Percentiles rank a stretch among this genome's conserved stretches.
These are phyloP conservation scores for Kodamaea plutei DNA, from an alignment of 1,139 yeast genomes.

Conservation along the genomic window DNA sequence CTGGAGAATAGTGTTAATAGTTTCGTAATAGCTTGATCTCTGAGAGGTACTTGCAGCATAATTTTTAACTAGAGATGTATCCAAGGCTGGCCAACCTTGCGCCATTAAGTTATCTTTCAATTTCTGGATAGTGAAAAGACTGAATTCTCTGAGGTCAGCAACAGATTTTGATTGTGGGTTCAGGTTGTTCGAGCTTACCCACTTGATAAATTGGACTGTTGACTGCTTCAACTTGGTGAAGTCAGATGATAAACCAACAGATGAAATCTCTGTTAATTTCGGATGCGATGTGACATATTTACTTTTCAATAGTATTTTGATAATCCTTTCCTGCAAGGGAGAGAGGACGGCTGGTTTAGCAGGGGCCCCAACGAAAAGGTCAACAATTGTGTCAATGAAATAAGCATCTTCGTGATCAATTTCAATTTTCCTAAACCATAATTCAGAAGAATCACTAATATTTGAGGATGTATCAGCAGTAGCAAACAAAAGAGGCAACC, in stretches of 20 bases:
- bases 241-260: slow-evolving; percentile 56
- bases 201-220: slow-evolving; percentile 59
- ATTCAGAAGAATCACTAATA: slow-evolving; percentile 49
- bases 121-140: slow-evolving; percentile 44
- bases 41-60: slow-evolving; percentile 32
- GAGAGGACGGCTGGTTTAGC: slow-evolving; percentile 51
- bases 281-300: slow-evolving; percentile 40
- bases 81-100: slow-evolving; percentile 59
- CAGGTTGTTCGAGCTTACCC: slow-evolving; percentile 38
- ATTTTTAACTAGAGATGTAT: slow-evolving; percentile 27
- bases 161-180: slow-evolving; percentile 11
- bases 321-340: slow-evolving; percentile 55
- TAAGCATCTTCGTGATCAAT: slow-evolving; percentile 49
- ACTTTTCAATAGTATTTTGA: slow-evolving; percentile 53
- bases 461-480: slow-evolving; percentile 56
- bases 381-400: slow-evolving; percentile 41
- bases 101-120: slow-evolving; percentile 47
- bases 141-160: slow-evolving; percentile 22
- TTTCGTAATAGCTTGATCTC: slow-evolving; percentile 70
- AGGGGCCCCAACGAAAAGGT: slow-evolving; percentile 43
- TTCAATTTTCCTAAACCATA: slow-evolving; percentile 46
- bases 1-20: slow-evolving; percentile 63
- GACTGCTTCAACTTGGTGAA: slow-evolving; percentile 43
- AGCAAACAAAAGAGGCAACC: slow-evolving; percentile 56
- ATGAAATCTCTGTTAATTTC: slow-evolving; percentile 39